phyloP scores from a whole-genome alignment of 208 protist genomes.

The Borovskyia barvae region DNA sequence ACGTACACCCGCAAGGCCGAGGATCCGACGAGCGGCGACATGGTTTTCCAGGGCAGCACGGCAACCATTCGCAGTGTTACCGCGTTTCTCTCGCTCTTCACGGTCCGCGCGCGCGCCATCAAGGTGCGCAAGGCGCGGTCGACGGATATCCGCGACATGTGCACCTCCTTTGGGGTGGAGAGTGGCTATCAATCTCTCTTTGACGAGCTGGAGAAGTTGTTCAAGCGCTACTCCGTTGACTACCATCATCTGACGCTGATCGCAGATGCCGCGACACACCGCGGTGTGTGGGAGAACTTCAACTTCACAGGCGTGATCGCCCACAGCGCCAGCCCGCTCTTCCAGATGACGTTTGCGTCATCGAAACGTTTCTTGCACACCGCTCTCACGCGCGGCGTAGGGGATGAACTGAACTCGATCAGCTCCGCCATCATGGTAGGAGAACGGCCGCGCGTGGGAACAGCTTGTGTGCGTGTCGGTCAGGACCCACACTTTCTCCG shows the following conservation, averaged over 20 bases:
- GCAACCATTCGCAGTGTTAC: conserved; percentile 72
- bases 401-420: conserved; percentile 81
- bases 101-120: conserved; percentile 54
- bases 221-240: conserved; percentile 87
- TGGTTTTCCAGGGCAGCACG: conserved; percentile 80
- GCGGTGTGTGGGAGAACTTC: conserved; percentile 86
- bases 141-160: conserved; percentile 89
- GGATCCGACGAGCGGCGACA: conserved; percentile 66
- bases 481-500: conserved; percentile 58
- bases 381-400: conserved; percentile 70
- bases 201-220: conserved; percentile 87
- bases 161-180: conserved; percentile 75
- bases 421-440: conserved; percentile 91
- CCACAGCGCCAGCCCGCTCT: conserved; percentile 82
- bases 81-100: conserved; percentile 80
- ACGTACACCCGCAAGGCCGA: conserved; percentile 75
- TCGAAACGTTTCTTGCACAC: conserved; percentile 85
- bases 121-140: conserved; percentile 65
- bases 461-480: conserved; percentile 62
- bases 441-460: conserved; percentile 83
- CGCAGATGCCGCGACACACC: conserved; percentile 86
- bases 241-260: conserved; percentile 87
- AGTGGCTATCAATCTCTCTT: conserved; percentile 74
- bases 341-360: conserved; percentile 92
- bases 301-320: conserved; percentile 89